A percentile compares a stretch with the other conserved stretches of the same genome.
Evolutionary conservation across 108 stramenopile genomes (phyloP).

Genomic region (Mediolabrus comicus): DNA sequence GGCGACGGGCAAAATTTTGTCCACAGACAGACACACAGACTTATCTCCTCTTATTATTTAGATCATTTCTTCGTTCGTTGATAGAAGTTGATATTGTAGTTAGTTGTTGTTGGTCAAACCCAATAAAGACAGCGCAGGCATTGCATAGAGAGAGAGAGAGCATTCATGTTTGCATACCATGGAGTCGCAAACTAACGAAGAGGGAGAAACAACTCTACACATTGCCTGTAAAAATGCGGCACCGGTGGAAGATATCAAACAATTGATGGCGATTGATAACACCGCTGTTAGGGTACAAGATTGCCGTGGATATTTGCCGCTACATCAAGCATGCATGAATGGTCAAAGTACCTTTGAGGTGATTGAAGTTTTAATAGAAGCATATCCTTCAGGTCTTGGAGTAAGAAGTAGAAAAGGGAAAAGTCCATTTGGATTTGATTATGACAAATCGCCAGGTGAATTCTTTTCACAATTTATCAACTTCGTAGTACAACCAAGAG

Average conservation of each 20-base stretch:
- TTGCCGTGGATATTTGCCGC: background rate
- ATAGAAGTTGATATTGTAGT: no score
- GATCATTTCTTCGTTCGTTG: no score
- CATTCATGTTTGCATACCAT: no score
- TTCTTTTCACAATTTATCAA: background rate
- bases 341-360: slow-evolving; percentile 30
- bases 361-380: slow-evolving; percentile 36
- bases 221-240: background rate
- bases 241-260: background rate
- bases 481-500: background rate
- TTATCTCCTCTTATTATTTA: no score
- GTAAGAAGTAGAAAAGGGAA: background rate
- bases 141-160: no score
- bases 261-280: background rate
- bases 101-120: no score
- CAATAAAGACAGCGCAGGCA: no score
- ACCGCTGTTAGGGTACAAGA: background rate
- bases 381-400: slow-evolving; percentile 19
- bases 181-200: background rate
- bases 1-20: no score
- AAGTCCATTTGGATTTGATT: background rate
- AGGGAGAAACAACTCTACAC: background rate
- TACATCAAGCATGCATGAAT: slow-evolving; percentile 1
- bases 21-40: no score
- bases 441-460: background rate